phyloP scores from a whole-genome alignment of 768 basidiomycete species.

The Jaapia argillacea region DNA sequence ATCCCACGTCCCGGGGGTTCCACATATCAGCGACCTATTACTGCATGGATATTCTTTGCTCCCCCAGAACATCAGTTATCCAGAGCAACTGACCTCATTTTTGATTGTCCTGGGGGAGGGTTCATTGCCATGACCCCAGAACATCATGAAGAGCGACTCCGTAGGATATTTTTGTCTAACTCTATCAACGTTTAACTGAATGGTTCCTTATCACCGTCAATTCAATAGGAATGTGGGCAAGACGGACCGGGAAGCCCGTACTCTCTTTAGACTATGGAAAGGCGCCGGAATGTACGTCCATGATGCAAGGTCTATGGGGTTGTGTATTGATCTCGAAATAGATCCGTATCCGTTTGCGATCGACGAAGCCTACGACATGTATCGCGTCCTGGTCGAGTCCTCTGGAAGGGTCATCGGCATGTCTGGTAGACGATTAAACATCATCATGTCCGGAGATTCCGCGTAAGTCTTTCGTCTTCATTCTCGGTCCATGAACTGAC shows the following conservation, averaged over 20 bases:
- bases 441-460: conserved; percentile 89
- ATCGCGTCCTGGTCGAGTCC: conserved; percentile 71
- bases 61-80: conserved; percentile 54
- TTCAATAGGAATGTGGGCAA: conserved; percentile 88
- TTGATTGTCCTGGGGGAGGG: conserved; percentile 94
- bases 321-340: conserved; percentile 16
- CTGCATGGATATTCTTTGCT: conserved; percentile 74
- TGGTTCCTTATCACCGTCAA: too few relatives aligned
- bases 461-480: conserved; percentile 52
- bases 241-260: conserved; percentile 66
- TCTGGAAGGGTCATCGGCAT: conserved; percentile 79
- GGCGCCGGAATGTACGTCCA: conserved; percentile 78
- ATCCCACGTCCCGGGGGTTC: conserved; percentile 75
- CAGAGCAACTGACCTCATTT: conserved; percentile 66
- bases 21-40: conserved; percentile 72
- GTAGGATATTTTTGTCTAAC: too few relatives aligned
- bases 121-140: conserved; percentile 95
- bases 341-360: conserved; percentile 97
- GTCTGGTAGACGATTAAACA: conserved; percentile 68
- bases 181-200: too few relatives aligned
- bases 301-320: background rate
- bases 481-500: conserved; percentile 7
- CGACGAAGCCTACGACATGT: conserved; percentile 91
- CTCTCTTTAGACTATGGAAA: conserved; percentile 92
- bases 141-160: conserved; percentile 91